Evolutionary conservation across 2,329 filamentous ascomycete species (phyloP).

Genomic region (Dactylella cylindrospora): DNA sequence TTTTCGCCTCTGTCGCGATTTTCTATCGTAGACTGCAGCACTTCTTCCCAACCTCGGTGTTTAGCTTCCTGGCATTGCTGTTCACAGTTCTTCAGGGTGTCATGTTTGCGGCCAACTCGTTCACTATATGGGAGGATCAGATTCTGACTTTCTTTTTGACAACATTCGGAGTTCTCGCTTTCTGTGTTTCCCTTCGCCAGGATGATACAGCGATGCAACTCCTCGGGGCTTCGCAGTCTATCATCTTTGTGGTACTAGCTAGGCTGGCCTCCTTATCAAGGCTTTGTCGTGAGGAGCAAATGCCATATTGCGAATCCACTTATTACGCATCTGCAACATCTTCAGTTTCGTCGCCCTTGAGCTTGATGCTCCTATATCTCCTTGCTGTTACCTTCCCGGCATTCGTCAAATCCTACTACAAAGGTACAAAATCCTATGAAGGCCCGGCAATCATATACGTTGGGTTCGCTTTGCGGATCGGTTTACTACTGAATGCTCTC

Average conservation of each 20-base stretch:
- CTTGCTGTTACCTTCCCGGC: conserved; percentile 69
- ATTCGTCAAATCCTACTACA: conserved; percentile 76
- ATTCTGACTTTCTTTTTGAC: conserved; percentile 88
- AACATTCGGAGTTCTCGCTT: conserved; percentile 78
- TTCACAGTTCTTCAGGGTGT: conserved; percentile 86
- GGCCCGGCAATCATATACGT: conserved; percentile 84
- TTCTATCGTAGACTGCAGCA: conserved; percentile 52
- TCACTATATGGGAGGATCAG: conserved; percentile 97
- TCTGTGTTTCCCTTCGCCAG: conserved; percentile 73
- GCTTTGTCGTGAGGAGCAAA: conserved; percentile 95
- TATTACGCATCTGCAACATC: conserved; percentile 92
- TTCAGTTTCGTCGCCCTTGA: conserved; percentile 90
- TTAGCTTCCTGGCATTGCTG: conserved; percentile 81
- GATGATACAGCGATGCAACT: conserved; percentile 67
- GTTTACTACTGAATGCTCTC: conserved; percentile 71
- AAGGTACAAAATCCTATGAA: conserved; percentile 81
- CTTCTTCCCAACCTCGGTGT: conserved; percentile 71
- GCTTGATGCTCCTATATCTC: conserved; percentile 76
- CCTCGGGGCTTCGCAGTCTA: conserved; percentile 78
- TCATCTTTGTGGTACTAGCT: conserved; percentile 76
- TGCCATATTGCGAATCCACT: conserved; percentile 92
- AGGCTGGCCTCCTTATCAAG: conserved; percentile 83
- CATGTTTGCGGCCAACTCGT: conserved; percentile 96
- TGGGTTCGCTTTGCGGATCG: conserved; percentile 72
- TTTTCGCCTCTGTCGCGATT: conserved; percentile 51